A percentile compares a stretch with the other conserved stretches of the same genome.
These are phyloP conservation scores for Xeromyces bisporus DNA, from an alignment of 495 filamentous ascomycete species.

Conservation along the genomic window DNA sequence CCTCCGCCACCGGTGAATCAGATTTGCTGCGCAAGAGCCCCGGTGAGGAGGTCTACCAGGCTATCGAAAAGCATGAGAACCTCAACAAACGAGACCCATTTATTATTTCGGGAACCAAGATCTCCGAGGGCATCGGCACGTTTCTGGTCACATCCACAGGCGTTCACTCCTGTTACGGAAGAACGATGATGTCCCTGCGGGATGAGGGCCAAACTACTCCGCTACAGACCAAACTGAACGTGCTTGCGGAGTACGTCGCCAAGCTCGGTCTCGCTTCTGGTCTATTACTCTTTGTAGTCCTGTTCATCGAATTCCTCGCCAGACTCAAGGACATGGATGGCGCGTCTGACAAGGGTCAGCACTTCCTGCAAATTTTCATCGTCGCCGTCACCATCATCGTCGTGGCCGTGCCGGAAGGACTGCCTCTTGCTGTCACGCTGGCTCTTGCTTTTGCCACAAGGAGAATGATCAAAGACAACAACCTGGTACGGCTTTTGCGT, in stretches of 20 bases:
- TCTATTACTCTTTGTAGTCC: constrained; percentile 71
- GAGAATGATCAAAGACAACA: constrained; percentile 89
- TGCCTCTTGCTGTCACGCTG: constrained; percentile 83
- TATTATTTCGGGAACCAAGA: constrained; percentile 81
- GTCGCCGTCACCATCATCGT: constrained; percentile 91
- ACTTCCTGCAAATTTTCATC: constrained; percentile 86
- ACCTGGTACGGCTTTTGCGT: constrained; percentile 74
- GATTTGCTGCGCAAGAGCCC: constrained; percentile 58
- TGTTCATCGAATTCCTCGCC: constrained; percentile 79
- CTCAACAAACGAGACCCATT: constrained; percentile 84
- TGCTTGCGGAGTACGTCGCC: constrained; percentile 82
- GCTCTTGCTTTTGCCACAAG: constrained; percentile 90
- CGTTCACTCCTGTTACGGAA: constrained; percentile 75
- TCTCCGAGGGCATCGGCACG: constrained; percentile 78
- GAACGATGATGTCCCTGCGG: constrained; percentile 83
- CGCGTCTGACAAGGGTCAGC: constrained; percentile 62
- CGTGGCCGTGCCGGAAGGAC: constrained; percentile 84
- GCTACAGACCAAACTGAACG: constrained; percentile 83
- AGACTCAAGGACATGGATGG: constrained; percentile 36
- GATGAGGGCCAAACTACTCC: constrained; percentile 86
- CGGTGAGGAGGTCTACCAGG: constrained; percentile 61
- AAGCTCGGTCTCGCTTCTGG: constrained; percentile 78
- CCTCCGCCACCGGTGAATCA: constrained; percentile 71
- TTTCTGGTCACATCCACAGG: constrained; percentile 80
- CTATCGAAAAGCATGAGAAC: constrained; percentile 58